These are phyloP conservation scores for Blastobotrys terrestris DNA, from an alignment of 805 yeast genomes.

Conservation along the genomic window DNA sequence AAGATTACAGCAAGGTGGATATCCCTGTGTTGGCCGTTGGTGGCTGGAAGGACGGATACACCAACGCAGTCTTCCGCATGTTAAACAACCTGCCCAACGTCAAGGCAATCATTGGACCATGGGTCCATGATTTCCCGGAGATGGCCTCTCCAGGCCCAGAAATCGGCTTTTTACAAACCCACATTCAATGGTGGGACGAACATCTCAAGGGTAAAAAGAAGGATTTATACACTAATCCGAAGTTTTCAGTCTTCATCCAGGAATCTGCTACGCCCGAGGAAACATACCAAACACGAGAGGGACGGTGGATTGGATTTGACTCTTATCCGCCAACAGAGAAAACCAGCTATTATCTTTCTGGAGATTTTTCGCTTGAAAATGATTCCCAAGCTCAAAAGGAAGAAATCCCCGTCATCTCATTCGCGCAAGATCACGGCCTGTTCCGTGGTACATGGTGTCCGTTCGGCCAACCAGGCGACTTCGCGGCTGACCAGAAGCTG, in stretches of 20 bases:
- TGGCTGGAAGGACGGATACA: conserved; percentile 46
- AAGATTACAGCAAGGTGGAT: conserved; percentile 35
- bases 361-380: conserved; percentile 2
- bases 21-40: conserved; percentile 38
- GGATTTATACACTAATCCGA: conserved; percentile 27
- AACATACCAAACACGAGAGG: conserved; percentile 35
- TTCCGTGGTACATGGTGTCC: conserved; percentile 44
- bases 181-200: conserved; percentile 38
- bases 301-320: conserved; percentile 36
- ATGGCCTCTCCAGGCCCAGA: conserved; percentile 42
- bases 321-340: conserved; percentile 1
- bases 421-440: conserved; percentile 35
- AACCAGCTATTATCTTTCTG: conserved; percentile 4
- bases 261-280: conserved; percentile 37
- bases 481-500: conserved; percentile 40
- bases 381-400: background rate
- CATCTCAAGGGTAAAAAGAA: conserved; percentile 31
- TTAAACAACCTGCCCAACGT: conserved; percentile 36
- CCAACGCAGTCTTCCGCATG: conserved; percentile 41
- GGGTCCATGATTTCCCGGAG: conserved; percentile 47
- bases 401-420: background rate
- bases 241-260: conserved; percentile 38
- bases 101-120: conserved; percentile 39
- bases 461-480: conserved; percentile 42
- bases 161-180: conserved; percentile 39